These are phyloP conservation scores for Pachysandra terminalis DNA, from an alignment of 164 flowering plant genomes.

Conservation along the genomic window DNA sequence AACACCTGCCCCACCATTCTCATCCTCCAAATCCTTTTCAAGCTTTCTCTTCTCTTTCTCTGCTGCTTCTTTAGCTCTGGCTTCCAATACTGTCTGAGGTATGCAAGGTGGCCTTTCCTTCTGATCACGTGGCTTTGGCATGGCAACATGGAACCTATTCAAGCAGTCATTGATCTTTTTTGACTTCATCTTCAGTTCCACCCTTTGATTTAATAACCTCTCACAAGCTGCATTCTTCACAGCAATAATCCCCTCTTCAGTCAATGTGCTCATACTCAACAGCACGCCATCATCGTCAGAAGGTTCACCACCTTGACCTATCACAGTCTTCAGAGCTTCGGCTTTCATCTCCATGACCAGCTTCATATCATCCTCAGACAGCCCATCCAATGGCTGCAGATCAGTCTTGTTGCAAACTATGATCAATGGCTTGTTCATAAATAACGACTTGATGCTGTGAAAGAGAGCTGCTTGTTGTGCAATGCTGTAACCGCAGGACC, in stretches of 20 bases:
- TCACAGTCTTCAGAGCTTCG: constrained; percentile 63
- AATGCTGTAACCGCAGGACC: constrained; percentile 72
- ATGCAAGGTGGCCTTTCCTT: constrained; percentile 64
- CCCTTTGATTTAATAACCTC: constrained; percentile 59
- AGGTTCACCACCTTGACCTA: constrained; percentile 61
- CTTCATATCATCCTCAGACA: constrained; percentile 63
- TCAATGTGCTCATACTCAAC: constrained; percentile 65
- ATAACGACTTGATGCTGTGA: constrained; percentile 66
- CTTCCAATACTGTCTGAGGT: constrained; percentile 60
- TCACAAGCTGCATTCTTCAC: constrained; percentile 74
- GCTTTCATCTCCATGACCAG: constrained; percentile 59
- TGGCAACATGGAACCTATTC: constrained; percentile 65
- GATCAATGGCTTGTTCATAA: constrained; percentile 63
- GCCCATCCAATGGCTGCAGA: constrained; percentile 55
- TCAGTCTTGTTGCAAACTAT: constrained; percentile 75
- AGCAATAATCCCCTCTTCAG: constrained; percentile 59
- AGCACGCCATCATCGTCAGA: constrained; percentile 44
- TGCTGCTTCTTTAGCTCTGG: too few species aligned
- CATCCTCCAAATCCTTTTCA: too few species aligned
- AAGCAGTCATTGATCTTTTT: constrained; percentile 61
- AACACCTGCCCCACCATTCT: too few species aligned
- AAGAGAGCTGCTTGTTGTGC: constrained; percentile 71
- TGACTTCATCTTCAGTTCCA: constrained; percentile 66
- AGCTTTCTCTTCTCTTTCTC: too few species aligned
- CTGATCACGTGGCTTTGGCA: constrained; percentile 71